These are phyloP conservation scores for Mortierella hygrophila DNA, from an alignment of 192 early-diverging fungal species.

Conservation along the genomic window DNA sequence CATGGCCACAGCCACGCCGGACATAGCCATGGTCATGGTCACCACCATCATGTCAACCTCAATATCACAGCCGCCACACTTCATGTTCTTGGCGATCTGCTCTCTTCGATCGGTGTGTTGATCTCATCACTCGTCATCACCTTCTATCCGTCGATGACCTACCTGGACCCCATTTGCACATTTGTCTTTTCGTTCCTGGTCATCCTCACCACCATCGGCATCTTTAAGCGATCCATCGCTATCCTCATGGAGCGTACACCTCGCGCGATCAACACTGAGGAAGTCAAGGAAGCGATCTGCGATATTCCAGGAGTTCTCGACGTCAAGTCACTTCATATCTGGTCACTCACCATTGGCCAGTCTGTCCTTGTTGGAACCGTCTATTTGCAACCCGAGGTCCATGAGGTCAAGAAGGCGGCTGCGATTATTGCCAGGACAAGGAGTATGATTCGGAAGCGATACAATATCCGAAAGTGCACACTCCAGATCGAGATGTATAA, in stretches of 20 bases:
- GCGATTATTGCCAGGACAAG: conserved; percentile 57
- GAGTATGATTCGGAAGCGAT: conserved; percentile 56
- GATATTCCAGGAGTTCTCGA: conserved; percentile 64
- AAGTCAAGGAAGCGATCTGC: conserved; percentile 58
- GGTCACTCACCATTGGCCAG: conserved; percentile 71
- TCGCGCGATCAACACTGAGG: conserved; percentile 59
- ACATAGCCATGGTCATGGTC: conserved; percentile 41
- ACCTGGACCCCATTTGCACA: conserved; percentile 86
- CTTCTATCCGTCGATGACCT: conserved; percentile 67
- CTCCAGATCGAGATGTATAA: conserved; percentile 63
- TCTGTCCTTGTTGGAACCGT: conserved; percentile 57
- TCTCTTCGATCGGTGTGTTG: conserved; percentile 84
- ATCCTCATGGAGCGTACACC: conserved; percentile 85
- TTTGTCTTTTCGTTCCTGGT: conserved; percentile 86
- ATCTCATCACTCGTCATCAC: conserved; percentile 79
- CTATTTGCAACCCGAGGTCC: conserved; percentile 21
- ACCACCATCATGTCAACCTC: conserved; percentile 66
- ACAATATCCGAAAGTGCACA: conserved; percentile 66
- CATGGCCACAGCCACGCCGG: conserved; percentile 30
- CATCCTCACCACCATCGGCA: conserved; percentile 73
- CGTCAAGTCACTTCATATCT: conserved; percentile 73
- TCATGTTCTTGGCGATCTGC: conserved; percentile 87
- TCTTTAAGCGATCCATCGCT: conserved; percentile 72
- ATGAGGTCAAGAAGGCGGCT: conserved; percentile 47
- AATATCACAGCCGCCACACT: conserved; percentile 81